Evolutionary conservation across 2,329 filamentous ascomycete genomes (phyloP), one percentile per base, ranked within the genome.

Genomic region (Talaromyces sp.): DNA sequence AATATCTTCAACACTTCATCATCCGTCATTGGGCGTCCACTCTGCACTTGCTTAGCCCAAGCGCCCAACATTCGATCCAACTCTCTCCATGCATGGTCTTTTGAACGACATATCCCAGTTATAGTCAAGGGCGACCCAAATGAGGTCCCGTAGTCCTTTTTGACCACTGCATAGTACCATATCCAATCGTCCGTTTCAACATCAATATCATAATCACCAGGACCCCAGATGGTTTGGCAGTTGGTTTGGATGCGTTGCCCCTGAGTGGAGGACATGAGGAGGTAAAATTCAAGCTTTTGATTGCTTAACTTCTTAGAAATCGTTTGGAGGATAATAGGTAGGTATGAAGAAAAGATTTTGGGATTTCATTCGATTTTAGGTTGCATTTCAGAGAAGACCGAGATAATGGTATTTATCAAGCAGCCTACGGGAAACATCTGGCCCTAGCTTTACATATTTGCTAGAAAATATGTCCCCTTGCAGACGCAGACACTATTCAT

Each of bases 211-310:
- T 69, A 70, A 15, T 65, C 64, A n/a, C 43, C 59, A 56, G 64
- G 43, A 17, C 69, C 70, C 68, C 68, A 70, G 56, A 70, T 70
- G 29, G 63, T 65, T 45, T 68, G 65, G 65, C 69, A 68, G 59
- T 65, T 65, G 34, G 62, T 59, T 43, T 65, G 56, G 58, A 68
- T 65, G 40, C 53, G 65, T 68, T 67, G 40, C 54, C 25, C 49
- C 58, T 13, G 65, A 53, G 31, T 25, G 31, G 31, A 36, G 22
- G 60, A 29, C 45, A 62, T 62, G 53, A 38, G 29, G 29, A 38
- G 6, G 53, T 58, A 38, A 17, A 15, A 43, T 40, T 4, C 31
- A 34, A 34, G 31, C 31, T 34, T 34, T 34, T 34, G 31, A 34
- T 34, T 34, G 31, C 10, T 34, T 8, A 34, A 34, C 31, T 34